Percentiles rank a stretch among this genome's conserved stretches.
Evolutionary conservation across 1,139 yeast species (phyloP).

Genomic region (Entelexis paramagnoliae): DNA sequence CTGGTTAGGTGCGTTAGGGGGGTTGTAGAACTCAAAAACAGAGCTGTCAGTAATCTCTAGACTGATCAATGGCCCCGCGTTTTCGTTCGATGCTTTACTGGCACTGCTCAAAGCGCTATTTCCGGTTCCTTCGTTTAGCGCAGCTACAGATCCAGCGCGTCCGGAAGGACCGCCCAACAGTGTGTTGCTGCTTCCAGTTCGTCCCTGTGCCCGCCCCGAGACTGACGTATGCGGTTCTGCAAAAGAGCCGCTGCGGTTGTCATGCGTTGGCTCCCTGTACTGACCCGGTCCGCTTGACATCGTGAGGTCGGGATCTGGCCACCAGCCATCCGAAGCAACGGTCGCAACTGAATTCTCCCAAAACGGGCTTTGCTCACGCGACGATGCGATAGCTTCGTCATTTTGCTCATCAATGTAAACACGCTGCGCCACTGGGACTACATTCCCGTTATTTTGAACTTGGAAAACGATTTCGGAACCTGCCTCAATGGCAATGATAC

Average conservation of each 20-base stretch:
- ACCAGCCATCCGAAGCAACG: not conserved
- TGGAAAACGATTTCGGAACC: conserved; percentile 1
- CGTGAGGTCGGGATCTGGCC: not conserved
- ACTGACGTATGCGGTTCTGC: not conserved
- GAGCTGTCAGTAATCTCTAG: conserved; percentile 6
- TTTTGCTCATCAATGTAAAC: not conserved
- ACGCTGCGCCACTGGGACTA: not conserved
- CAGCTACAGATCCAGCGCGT: not conserved
- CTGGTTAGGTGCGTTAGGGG: not conserved
- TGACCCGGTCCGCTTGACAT: not conserved
- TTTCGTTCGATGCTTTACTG: not conserved
- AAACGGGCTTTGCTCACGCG: not conserved
- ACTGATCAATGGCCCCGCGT: conserved; percentile 8
- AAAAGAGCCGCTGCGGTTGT: not conserved
- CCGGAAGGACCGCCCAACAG: not conserved
- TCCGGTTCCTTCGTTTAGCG: not conserved
- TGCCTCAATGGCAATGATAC: not conserved
- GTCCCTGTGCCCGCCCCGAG: not conserved
- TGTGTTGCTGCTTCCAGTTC: not conserved
- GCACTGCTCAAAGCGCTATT: not conserved
- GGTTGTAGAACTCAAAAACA: not conserved
- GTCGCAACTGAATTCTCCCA: conserved; percentile 3
- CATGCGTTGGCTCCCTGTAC: not conserved
- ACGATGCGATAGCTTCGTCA: not conserved
- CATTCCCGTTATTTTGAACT: not conserved